phyloP scores from a whole-genome alignment of 2,329 filamentous ascomycete genomes.

The Aspergillus japonicus region DNA sequence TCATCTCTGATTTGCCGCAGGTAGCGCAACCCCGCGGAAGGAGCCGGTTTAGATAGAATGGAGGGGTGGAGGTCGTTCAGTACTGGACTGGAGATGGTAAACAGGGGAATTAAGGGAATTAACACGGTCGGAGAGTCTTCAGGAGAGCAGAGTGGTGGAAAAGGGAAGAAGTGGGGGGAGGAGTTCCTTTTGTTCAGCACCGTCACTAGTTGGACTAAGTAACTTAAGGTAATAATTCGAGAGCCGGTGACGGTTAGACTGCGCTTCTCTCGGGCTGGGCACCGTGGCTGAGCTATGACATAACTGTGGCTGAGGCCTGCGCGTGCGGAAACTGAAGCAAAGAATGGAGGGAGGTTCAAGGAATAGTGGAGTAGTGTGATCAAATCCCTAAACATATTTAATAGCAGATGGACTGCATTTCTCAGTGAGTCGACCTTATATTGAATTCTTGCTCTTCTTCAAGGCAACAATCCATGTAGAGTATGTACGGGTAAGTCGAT shows the following conservation, averaged over 20 bases:
- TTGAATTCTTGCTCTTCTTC: not conserved
- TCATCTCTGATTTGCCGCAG: conserved; percentile 60
- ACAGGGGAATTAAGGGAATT: not conserved
- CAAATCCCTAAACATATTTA: too few relatives aligned
- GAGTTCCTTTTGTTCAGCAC: conserved; percentile 12
- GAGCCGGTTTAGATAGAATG: not conserved
- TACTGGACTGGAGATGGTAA: not conserved
- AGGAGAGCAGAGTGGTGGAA: not conserved
- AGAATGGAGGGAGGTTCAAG: not conserved
- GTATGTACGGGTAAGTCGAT: not conserved
- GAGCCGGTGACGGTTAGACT: conserved; percentile 25
- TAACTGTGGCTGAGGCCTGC: conserved; percentile 19
- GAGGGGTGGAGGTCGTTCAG: not conserved
- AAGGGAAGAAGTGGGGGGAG: conserved; percentile 11
- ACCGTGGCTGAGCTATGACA: conserved; percentile 29
- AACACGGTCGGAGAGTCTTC: not conserved
- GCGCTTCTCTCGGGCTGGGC: conserved; percentile 16
- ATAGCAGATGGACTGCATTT: too few relatives aligned
- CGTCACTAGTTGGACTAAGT: not conserved
- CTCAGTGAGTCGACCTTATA: too few relatives aligned
- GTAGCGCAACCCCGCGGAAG: conserved; percentile 7
- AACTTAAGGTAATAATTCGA: conserved; percentile 6
- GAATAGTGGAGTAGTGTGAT: not conserved
- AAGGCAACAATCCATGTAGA: not conserved
- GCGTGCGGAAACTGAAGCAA: not conserved